phyloP scores from a whole-genome alignment of 2,329 filamentous ascomycete genomes.

The Talaromyces islandicus region DNA sequence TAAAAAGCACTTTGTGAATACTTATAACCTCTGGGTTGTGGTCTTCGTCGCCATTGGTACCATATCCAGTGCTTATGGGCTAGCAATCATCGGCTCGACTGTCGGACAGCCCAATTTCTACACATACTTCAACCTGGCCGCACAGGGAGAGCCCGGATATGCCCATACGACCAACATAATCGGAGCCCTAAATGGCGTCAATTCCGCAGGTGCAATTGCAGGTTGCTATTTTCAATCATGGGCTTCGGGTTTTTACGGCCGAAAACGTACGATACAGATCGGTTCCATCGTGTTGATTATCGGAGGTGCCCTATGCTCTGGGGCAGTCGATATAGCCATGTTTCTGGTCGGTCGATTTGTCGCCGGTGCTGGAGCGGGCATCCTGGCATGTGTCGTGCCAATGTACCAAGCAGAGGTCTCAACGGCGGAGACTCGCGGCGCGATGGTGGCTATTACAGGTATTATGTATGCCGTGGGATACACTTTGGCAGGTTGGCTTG shows the following conservation, averaged over 20 bases:
- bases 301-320: constrained; percentile 35
- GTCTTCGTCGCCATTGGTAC: constrained; percentile 29
- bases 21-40: constrained; percentile 29
- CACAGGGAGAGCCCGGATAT: constrained; percentile 35
- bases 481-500: constrained; percentile 34
- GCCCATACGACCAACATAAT: constrained; percentile 37
- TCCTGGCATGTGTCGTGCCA: constrained; percentile 21
- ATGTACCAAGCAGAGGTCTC: constrained; percentile 35
- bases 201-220: constrained; percentile 34
- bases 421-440: constrained; percentile 32
- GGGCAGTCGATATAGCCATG: constrained; percentile 33
- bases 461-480: constrained; percentile 40
- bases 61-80: constrained; percentile 24
- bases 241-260: constrained; percentile 27
- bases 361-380: constrained; percentile 32
- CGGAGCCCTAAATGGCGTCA: constrained; percentile 42
- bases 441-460: constrained; percentile 36
- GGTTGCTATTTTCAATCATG: constrained; percentile 26
- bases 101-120: constrained; percentile 44
- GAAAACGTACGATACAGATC: constrained; percentile 33
- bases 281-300: constrained; percentile 32
- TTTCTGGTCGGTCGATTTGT: constrained; percentile 35
- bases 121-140: constrained; percentile 34
- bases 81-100: constrained; percentile 36
- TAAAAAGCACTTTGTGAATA: constrained; percentile 15